Evolutionary conservation across 805 yeast species (phyloP).

Genomic region (Ogataea paradorogensis): DNA sequence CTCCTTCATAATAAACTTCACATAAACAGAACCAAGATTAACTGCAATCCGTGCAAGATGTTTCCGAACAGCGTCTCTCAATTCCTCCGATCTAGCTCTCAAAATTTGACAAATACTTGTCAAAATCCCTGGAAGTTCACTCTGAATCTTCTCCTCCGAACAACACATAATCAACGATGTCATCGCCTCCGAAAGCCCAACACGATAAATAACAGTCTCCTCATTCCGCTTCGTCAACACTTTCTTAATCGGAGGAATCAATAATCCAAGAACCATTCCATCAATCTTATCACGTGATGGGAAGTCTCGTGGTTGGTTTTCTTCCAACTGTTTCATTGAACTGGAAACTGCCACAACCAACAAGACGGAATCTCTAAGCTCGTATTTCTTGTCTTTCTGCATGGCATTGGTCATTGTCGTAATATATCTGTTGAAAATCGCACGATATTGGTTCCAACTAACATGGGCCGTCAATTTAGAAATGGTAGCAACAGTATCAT

Average conservation of each 20-base stretch:
- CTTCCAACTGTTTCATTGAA: constrained; percentile 32
- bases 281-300: constrained; percentile 40
- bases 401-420: constrained; percentile 23
- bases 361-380: constrained; percentile 54
- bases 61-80: constrained; percentile 82
- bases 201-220: constrained; percentile 70
- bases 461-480: constrained; percentile 55
- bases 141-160: constrained; percentile 49
- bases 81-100: constrained; percentile 79
- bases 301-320: constrained; percentile 32
- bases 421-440: constrained; percentile 68
- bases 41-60: constrained; percentile 62
- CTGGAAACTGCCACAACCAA: constrained; percentile 56
- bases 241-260: constrained; percentile 61
- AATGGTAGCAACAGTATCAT: constrained; percentile 64
- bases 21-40: constrained; percentile 68
- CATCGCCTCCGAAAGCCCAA: constrained; percentile 79
- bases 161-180: constrained; percentile 65
- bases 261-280: constrained; percentile 49
- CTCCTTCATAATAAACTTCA: constrained; percentile 74
- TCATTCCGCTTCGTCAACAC: constrained; percentile 66
- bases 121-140: constrained; percentile 74
- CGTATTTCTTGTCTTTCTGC: constrained; percentile 33
- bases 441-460: constrained; percentile 78
- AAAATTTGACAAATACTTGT: constrained; percentile 87